Conservation (phyloP, 495 filamentous ascomycete genomes). For the Neurospora terricola region DNA sequence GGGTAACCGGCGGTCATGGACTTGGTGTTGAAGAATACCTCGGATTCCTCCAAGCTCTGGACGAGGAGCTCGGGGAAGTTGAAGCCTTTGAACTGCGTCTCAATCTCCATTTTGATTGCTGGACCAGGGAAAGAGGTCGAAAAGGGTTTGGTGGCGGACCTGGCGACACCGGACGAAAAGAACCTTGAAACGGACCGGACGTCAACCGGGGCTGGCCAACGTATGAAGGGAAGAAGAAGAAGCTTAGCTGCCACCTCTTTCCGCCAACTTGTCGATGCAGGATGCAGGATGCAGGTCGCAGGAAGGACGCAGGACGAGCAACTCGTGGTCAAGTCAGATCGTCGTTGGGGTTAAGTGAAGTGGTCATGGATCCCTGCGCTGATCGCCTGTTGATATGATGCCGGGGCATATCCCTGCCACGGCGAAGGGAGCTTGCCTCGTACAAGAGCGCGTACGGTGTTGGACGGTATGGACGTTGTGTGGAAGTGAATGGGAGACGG, state of each 20-base stretch:
- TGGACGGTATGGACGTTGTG: background rate
- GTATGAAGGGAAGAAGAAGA: background rate
- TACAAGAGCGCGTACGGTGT: background rate
- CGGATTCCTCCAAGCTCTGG: constrained; percentile 29
- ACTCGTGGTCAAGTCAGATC: constrained; percentile 15
- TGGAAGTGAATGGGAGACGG: constrained; percentile 7
- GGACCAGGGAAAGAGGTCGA: background rate
- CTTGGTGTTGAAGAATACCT: constrained; percentile 27
- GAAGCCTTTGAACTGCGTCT: constrained; percentile 19
- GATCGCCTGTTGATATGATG: constrained; percentile 10
- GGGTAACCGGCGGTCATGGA: constrained; percentile 34
- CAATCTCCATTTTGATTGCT: constrained; percentile 5
- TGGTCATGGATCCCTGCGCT: constrained; percentile 11
- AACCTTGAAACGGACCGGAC: background rate
- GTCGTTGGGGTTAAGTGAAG: constrained; percentile 9
- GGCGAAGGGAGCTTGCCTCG: constrained; percentile 6
- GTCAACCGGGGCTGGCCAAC: background rate
- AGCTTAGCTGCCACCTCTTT: background rate
- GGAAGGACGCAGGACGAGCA: constrained; percentile 2
- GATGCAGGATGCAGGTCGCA: background rate
- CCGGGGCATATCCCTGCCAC: constrained; percentile 5
- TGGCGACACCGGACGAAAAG: background rate
- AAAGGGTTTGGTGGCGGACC: background rate
- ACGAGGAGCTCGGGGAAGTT: constrained; percentile 38
- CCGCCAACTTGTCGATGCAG: background rate